Conservation (phyloP, 352 stramenopile genomes). For the Phytopythium sindhum region DNA sequence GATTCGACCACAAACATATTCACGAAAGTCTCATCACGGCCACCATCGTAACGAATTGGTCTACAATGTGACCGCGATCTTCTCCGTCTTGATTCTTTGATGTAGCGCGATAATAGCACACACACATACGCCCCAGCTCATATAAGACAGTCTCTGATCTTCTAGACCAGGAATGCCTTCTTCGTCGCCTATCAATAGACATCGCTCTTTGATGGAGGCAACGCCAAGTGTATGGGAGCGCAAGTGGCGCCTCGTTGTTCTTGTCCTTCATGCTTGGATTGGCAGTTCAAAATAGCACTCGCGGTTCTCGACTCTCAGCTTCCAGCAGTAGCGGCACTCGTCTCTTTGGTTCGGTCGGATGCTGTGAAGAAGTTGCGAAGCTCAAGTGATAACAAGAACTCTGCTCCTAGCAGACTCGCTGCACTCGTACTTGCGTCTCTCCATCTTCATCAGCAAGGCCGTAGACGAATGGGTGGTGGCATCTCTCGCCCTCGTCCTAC, state of each 20-base stretch:
- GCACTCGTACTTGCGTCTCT: background rate
- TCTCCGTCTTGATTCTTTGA: too few relatives aligned
- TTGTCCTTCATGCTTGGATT: background rate
- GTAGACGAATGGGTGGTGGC: conserved; percentile 34
- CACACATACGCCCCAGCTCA: too few relatives aligned
- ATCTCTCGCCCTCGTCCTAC: conserved; percentile 11
- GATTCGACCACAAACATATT: too few relatives aligned
- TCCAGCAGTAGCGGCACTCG: background rate
- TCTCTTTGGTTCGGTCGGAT: background rate
- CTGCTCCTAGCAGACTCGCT: background rate
- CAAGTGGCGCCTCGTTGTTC: background rate
- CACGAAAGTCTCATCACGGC: too few relatives aligned
- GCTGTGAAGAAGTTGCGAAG: background rate
- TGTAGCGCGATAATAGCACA: too few relatives aligned
- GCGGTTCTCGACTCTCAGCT: background rate
- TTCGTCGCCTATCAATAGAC: background rate
- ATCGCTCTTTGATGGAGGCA: background rate
- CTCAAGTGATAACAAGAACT: background rate
- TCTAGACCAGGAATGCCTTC: background rate
- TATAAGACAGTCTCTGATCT: background rate
- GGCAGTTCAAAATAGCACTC: conserved; percentile 5
- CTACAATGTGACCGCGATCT: too few relatives aligned
- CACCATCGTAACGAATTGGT: too few relatives aligned
- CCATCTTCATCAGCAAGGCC: background rate
- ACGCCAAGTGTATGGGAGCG: background rate